Evolutionary conservation across 345 rosid species (phyloP).

Genomic region (Lepidium africanum): DNA sequence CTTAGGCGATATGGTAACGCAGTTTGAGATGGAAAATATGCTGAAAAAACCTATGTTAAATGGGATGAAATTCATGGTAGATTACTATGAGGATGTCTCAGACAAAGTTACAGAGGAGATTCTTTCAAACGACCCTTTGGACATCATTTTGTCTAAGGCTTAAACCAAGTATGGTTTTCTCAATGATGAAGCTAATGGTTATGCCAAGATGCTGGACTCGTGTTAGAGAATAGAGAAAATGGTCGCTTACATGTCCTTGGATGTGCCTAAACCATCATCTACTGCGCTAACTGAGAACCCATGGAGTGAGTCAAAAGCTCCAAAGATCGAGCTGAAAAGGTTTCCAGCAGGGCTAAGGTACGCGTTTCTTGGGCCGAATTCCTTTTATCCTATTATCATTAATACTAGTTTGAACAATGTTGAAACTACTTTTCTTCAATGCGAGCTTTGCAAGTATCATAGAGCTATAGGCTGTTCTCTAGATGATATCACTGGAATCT

Average conservation of each 20-base stretch:
- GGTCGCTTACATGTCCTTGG: background rate
- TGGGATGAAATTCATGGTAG: background rate
- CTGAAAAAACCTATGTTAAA: too few species aligned
- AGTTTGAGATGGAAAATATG: background rate
- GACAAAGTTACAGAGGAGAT: background rate
- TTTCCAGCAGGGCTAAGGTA: background rate
- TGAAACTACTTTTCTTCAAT: background rate
- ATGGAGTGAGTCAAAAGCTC: background rate
- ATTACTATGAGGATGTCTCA: background rate
- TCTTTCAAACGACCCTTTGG: too few species aligned
- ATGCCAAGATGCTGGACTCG: background rate
- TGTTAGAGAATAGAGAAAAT: background rate
- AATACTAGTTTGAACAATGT: background rate
- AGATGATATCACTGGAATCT: background rate
- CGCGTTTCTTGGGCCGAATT: background rate
- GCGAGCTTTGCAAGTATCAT: background rate
- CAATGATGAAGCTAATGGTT: too few species aligned
- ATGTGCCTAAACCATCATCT: background rate
- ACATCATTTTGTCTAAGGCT: too few species aligned
- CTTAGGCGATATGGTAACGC: background rate
- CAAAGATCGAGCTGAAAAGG: background rate
- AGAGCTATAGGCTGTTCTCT: background rate
- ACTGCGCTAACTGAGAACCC: background rate
- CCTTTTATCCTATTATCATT: background rate
- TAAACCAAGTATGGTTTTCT: too few species aligned